phyloP scores from a whole-genome alignment of 441 rosid species.

The Manihot esculenta region DNA sequence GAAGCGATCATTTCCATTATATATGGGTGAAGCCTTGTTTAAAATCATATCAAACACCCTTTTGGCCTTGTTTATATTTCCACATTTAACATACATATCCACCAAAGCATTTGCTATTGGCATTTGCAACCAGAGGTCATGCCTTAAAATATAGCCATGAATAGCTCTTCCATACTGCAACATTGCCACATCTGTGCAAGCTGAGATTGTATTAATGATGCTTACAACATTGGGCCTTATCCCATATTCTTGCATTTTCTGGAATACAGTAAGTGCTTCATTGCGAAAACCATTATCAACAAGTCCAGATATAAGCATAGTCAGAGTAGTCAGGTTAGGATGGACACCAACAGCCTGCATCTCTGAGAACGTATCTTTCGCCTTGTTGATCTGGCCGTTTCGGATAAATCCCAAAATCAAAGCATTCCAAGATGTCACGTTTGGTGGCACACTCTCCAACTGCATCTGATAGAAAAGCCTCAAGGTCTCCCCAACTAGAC shows the following conservation, averaged over 20 bases:
- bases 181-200: slow-evolving; percentile 42
- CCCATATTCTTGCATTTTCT: slow-evolving; percentile 57
- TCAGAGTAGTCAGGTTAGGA: slow-evolving; percentile 58
- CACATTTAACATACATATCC: slow-evolving; percentile 68
- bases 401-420: slow-evolving; percentile 53
- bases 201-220: slow-evolving; percentile 51
- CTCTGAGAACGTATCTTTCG: slow-evolving; percentile 59
- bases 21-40: slow-evolving; percentile 35
- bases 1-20: slow-evolving; percentile 53
- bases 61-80: slow-evolving; percentile 41
- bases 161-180: slow-evolving; percentile 49
- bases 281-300: slow-evolving; percentile 43
- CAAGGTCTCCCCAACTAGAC: slow-evolving; percentile 56
- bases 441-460: slow-evolving; percentile 59
- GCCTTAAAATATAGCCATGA: slow-evolving; percentile 54
- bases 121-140: slow-evolving; percentile 28
- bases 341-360: slow-evolving; percentile 50
- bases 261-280: slow-evolving; percentile 44
- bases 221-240: slow-evolving; percentile 44
- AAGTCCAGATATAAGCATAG: slow-evolving; percentile 60
- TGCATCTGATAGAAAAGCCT: slow-evolving; percentile 78
- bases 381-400: slow-evolving; percentile 49
- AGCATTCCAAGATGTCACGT: slow-evolving; percentile 68
- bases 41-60: slow-evolving; percentile 32
- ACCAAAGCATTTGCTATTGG: slow-evolving; percentile 45